Evolutionary conservation across 179 eudicot genomes (phyloP).

Genomic region (Spergularia azorica): DNA sequence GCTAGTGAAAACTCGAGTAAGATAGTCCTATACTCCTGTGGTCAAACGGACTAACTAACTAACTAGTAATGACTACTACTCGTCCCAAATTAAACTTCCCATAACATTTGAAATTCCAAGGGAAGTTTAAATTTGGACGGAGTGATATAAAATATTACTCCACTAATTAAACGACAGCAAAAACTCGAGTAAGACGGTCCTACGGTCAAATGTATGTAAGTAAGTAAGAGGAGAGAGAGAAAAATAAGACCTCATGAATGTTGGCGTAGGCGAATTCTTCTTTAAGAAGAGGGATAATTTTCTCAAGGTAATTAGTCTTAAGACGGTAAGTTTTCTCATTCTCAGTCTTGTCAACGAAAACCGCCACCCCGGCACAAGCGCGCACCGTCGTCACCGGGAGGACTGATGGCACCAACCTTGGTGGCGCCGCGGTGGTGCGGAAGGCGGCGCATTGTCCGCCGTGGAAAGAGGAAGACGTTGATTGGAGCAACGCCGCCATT

Average conservation of each 20-base stretch:
- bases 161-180: too few relatives aligned
- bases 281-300: constrained; percentile 69
- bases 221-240: too few relatives aligned
- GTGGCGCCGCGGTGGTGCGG: constrained; percentile 12
- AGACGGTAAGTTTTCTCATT: constrained; percentile 62
- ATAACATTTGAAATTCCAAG: too few relatives aligned
- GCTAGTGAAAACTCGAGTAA: too few relatives aligned
- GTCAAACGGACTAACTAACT: too few relatives aligned
- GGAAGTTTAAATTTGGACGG: too few relatives aligned
- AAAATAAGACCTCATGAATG: constrained; percentile 66
- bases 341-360: constrained; percentile 71
- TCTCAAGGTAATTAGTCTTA: constrained; percentile 60
- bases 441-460: constrained; percentile 44
- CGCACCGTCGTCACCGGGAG: constrained; percentile 33
- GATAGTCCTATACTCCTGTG: too few relatives aligned
- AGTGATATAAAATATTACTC: too few relatives aligned
- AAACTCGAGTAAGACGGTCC: too few relatives aligned
- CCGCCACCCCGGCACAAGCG: constrained; percentile 53
- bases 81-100: too few relatives aligned
- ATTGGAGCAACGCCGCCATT: constrained; percentile 55
- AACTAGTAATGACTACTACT: too few relatives aligned
- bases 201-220: too few relatives aligned
- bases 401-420: neutral
- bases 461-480: constrained; percentile 61
- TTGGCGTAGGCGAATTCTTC: constrained; percentile 85